Percentiles rank a stretch among this genome's conserved stretches.
Evolutionary conservation across 2,329 filamentous ascomycete genomes (phyloP).

Genomic region (Daldinia sp.): DNA sequence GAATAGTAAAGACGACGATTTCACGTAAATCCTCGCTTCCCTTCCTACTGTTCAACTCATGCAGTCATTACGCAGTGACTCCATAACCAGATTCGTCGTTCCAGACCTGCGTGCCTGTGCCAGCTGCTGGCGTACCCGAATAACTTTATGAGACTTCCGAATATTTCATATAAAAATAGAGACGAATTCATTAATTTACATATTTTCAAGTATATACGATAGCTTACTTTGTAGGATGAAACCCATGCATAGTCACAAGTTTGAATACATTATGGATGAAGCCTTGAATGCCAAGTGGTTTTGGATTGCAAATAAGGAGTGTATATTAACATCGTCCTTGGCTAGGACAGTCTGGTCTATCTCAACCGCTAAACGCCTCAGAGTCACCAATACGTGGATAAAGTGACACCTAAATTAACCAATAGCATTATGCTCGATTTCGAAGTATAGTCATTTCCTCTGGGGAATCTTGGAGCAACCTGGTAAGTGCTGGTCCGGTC

Average conservation of each 20-base stretch:
- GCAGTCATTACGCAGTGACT: too few species aligned
- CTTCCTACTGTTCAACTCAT: too few species aligned
- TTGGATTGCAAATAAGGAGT: background rate
- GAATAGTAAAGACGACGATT: too few species aligned
- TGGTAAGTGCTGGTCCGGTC: background rate
- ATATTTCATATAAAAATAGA: too few species aligned
- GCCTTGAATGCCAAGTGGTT: background rate
- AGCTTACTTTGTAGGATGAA: too few species aligned
- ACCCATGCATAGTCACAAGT: background rate
- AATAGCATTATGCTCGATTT: background rate
- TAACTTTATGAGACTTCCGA: too few species aligned
- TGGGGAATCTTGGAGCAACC: background rate
- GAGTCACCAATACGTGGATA: background rate
- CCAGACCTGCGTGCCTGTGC: too few species aligned
- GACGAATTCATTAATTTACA: too few species aligned
- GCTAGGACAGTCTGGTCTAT: background rate
- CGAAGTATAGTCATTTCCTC: background rate
- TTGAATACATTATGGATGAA: background rate
- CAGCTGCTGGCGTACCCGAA: too few species aligned
- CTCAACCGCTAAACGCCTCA: background rate
- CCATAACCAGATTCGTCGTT: too few species aligned
- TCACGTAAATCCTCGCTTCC: too few species aligned
- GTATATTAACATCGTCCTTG: background rate
- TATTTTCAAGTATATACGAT: too few species aligned
- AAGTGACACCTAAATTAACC: background rate